Base-by-base conservation (phyloP, 352 stramenopile genomes). In the Pythium coloratum region DNA sequence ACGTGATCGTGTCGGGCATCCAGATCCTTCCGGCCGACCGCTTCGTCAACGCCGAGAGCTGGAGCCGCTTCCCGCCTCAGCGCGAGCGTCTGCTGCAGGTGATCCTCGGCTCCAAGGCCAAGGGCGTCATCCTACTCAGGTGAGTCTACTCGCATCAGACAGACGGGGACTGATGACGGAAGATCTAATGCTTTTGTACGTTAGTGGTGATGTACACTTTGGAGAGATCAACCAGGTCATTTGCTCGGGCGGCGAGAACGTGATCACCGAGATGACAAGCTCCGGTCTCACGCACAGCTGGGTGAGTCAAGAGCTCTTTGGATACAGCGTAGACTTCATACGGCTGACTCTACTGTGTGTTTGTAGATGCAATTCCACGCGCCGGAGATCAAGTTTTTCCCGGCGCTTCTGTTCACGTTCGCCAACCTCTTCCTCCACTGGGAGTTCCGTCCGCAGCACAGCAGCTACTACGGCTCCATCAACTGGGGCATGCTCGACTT, bases 401-500 rank as follows among this genome's bases (percentile, higher is more conserved):
- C 86, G 58, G 78, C 78, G 28, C 64, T 92, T 40, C 18, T 86
- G 33, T 91, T 89, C 63, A 93, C 88, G 24, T 82, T 84, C 40
- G 80, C 76, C 9, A 95, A 92, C 73, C 55, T 92, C 55, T 54
- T 89, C 18, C 56, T 95, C 60, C 86, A 84, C 57, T 94, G 88
- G 87, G 76, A 96, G 61, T 89, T 92, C 76, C 86, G 83, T 42
- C 74, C 82, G 14, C 51, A 76, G 12, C 64, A 83, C 44, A 66
- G 88, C 58, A 66, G 84, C 50, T 95, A 89, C 67, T 97, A 94
- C 58, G 86, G 92, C 28, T 88, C 89, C 49, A 70, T 97, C 28
- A 98, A 98, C 74, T 97, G 95, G 85, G 94, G 86, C n/a, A 90
- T 95, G 54, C 86, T 98, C 47, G 86, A 97, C 33, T 89, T 98